Percentiles rank a stretch among this genome's conserved stretches.
phyloP scores from a whole-genome alignment of 768 basidiomycete genomes.

The Tylopilus rubrobrunneus region DNA sequence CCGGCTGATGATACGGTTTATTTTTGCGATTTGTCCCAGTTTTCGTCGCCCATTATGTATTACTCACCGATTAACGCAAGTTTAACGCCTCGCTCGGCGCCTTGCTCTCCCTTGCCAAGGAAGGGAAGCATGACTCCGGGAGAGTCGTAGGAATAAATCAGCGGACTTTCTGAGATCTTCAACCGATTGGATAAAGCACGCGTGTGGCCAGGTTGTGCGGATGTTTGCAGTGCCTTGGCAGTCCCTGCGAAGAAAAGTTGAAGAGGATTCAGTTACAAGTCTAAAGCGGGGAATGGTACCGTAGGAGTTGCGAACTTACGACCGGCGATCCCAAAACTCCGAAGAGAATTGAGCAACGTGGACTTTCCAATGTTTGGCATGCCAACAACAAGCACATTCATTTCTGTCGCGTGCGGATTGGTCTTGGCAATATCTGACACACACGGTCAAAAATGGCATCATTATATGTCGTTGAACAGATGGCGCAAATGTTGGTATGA shows the following conservation, averaged over 20 bases:
- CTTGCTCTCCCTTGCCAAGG: constrained; percentile 79
- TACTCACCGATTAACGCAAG: constrained; percentile 86
- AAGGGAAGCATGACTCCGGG: constrained; percentile 98
- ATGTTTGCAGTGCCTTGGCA: constrained; percentile 87
- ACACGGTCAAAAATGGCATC: not conserved
- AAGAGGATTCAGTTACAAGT: not conserved
- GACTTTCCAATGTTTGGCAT: constrained; percentile 99
- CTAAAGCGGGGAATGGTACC: not conserved
- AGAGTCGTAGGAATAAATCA: constrained; percentile 91
- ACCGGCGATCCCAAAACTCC: constrained; percentile 82
- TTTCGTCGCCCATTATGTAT: constrained; percentile 11
- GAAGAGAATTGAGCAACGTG: constrained; percentile 84
- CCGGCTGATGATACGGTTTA: constrained; percentile 53
- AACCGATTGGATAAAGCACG: constrained; percentile 84
- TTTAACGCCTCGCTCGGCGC: constrained; percentile 89
- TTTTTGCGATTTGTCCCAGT: not conserved
- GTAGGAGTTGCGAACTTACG: constrained; percentile 47
- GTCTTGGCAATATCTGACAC: constrained; percentile 61
- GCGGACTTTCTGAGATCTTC: constrained; percentile 75
- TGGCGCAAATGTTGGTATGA: not conserved
- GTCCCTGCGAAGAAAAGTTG: constrained; percentile 42
- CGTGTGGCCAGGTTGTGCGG: constrained; percentile 87
- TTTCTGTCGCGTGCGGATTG: constrained; percentile 65
- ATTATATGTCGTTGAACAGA: not conserved
- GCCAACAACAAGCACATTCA: constrained; percentile 90